Base-by-base conservation (phyloP, 192 early-diverging fungal genomes). In the Podila minutissima region DNA sequence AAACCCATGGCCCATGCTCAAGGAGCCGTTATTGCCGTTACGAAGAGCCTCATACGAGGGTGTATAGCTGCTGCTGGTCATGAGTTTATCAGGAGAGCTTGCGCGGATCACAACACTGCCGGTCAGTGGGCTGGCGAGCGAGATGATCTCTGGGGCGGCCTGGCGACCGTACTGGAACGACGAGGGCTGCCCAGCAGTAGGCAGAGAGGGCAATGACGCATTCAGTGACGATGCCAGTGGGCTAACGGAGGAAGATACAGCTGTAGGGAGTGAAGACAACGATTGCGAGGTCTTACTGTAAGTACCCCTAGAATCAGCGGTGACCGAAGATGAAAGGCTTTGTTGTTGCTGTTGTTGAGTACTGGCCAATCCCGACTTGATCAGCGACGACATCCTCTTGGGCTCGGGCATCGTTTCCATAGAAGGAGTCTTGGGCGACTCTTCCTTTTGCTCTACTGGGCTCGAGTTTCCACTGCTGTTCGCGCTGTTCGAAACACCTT, bases 81-180 rank as follows among this genome's bases (percentile, higher is more conserved):
- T 19, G 22, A 15, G 4, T 17, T 29, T 63, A 20, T 60, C 69
- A 20, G 19, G 26, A 15, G 60, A 60, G 20, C 58, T 48, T 17
- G 59, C 6, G 38, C 60, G 58, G 5, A 26, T 64, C 12, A 72
- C 70, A 17, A 72, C 62, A 49, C 62, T 72, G 32, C 70, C 70
- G 2, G 62, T 72, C 62, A 72, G 19, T 22, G 70, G 70, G 28
- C 24, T 72, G 22, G 70, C 48, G n/a, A 72, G 60, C 7, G 70
- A 53, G 13, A 72, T 72, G 31, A 72, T 58, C 62, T 72, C 70
- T 2, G 70, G 70, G 10, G 70, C 70, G 31, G 70, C 32, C 17
- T 72, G 62, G 38, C 70, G 60, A n/a, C 48, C 62, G n/a, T 24
- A 64, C 7, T 64, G 70, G 31, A 64, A 72, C 1, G 26, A 9